Evolutionary conservation across 139 green algal genomes (phyloP), one percentile per base, ranked within the genome.

Genomic region (Chlorella sp.): DNA sequence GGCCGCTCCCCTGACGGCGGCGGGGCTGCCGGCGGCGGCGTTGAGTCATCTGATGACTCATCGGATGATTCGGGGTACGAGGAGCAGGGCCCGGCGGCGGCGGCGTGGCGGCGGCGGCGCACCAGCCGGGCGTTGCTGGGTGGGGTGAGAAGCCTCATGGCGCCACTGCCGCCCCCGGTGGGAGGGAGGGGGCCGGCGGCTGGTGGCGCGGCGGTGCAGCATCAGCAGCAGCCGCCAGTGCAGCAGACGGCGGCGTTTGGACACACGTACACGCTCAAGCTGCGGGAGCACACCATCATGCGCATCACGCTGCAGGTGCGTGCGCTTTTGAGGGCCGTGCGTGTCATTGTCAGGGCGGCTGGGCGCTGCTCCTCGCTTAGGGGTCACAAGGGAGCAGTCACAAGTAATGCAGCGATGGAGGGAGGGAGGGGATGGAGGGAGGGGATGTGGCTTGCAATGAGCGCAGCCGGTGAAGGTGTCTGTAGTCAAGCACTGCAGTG

Each of bases 221-320:
- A 55, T 55, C 10, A 55, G 42, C 42, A 55, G 17, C 17, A 55
- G 17, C 42, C 42, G 17, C 42, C 42, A 55, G 10, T 55, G 10
- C 42, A 55, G 17, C 42, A 67, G 35, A 35, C 35, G 23, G 64
- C 62, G 22, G 60, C 67, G 64, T 77, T 77, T 27, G 72, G 72
- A 42, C 69, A 72, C 26, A 50, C 69, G 26, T 77, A 72, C 33
- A 59, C 51, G n/a, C 72, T 77, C 32, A 72, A 77, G 24, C 49
- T 77, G 32, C 71, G 79, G 2, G 79, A 84, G 3, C 51, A 69
- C 31, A 74, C 80, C 30, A 63, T 85, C 61, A 50, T 79, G 42
- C 50, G 80, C 24, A 26, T 85, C 24, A 51, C 74, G 42, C 42
- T 85, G 63, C 80, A 77, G 62, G 72, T 77, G 69, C 1, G 69